These are phyloP conservation scores for Castanea crenata DNA, from an alignment of 306 rosid genomes.

Conservation along the genomic window DNA sequence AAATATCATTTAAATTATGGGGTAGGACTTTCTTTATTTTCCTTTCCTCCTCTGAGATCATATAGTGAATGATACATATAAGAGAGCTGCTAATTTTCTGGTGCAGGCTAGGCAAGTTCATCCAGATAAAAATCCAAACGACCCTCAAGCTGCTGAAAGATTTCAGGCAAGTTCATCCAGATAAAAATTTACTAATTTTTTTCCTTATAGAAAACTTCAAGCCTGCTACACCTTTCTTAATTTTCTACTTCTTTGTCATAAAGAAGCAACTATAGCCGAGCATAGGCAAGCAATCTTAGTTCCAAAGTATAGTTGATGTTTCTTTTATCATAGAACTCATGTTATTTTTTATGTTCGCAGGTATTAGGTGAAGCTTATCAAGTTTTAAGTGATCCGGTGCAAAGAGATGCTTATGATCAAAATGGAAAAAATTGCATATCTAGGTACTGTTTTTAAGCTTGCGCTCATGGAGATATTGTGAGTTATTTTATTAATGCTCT, in stretches of 20 bases:
- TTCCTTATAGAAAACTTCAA: neutral
- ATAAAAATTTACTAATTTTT: neutral
- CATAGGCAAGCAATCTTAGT: neutral
- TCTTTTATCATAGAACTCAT: neutral
- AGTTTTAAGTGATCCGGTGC: constrained; percentile 80
- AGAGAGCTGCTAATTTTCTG: neutral
- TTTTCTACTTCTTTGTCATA: neutral
- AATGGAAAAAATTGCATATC: constrained; percentile 78
- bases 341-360: constrained; percentile 29
- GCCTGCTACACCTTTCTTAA: neutral
- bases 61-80: neutral
- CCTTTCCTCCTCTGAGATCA: neutral
- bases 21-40: too few relatives aligned
- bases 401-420: constrained; percentile 70
- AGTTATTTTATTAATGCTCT: neutral
- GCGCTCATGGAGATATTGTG: neutral
- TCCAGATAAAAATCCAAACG: constrained; percentile 90
- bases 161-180: constrained; percentile 50
- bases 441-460: constrained; percentile 40
- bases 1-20: too few relatives aligned
- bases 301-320: neutral
- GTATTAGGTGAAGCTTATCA: constrained; percentile 89
- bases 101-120: constrained; percentile 90
- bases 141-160: constrained; percentile 80
- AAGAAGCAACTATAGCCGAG: neutral